These are phyloP conservation scores for Gardenia jasminoides DNA, from an alignment of 257 asterid species.

Conservation along the genomic window DNA sequence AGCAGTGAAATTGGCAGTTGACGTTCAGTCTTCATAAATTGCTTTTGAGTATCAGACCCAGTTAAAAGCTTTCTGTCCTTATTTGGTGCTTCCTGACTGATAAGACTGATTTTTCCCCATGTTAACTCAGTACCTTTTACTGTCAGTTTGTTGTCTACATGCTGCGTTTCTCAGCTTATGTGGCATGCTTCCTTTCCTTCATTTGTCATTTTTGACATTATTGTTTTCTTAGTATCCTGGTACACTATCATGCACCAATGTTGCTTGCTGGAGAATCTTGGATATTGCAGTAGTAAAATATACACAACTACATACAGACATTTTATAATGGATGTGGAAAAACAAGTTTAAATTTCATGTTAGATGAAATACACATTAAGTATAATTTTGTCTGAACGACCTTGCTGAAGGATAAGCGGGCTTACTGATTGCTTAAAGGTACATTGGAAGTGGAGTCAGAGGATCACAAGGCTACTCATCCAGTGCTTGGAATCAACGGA, in stretches of 20 bases:
- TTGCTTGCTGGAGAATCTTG: background rate
- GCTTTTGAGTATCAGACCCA: background rate
- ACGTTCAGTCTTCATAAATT: background rate
- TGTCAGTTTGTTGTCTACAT: background rate
- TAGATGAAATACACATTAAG: background rate
- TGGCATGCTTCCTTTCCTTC: background rate
- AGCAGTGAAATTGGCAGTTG: background rate
- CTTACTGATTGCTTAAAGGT: conserved; percentile 51
- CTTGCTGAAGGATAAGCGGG: conserved; percentile 7
- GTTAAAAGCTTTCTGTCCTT: background rate
- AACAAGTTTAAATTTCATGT: background rate
- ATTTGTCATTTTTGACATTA: background rate
- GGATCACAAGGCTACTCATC: conserved; percentile 86
- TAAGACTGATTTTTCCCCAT: background rate
- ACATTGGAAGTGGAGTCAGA: conserved; percentile 99
- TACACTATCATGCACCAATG: background rate
- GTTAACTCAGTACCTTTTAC: background rate
- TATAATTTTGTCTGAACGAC: background rate
- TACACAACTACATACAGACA: too few relatives aligned
- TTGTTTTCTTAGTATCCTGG: background rate
- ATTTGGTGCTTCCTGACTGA: background rate
- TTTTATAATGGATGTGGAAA: background rate
- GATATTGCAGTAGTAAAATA: too few relatives aligned
- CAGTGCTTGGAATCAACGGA: conserved; percentile 96
- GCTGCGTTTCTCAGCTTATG: background rate